phyloP scores from a whole-genome alignment of 1,284 basidiomycete species.

The Ceratobasidium sp. region DNA sequence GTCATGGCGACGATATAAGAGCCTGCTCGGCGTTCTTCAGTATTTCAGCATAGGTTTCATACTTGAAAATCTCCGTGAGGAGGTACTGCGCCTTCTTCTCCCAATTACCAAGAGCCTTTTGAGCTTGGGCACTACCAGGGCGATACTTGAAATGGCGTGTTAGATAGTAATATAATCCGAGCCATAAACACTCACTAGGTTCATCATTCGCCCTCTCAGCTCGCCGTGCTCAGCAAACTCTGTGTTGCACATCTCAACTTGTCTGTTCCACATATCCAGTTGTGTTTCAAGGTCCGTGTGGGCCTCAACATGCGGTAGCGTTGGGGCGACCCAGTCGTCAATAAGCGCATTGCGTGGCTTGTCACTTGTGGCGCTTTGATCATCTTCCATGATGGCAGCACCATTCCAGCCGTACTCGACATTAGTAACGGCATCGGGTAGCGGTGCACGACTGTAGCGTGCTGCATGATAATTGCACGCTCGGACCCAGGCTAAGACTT shows the following conservation, averaged over 20 bases:
- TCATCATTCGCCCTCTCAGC: conserved; percentile 35
- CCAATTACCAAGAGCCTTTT: conserved; percentile 26
- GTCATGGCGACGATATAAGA: background rate
- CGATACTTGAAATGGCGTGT: conserved; percentile 11
- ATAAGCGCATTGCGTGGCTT: conserved; percentile 3
- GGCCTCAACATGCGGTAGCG: conserved; percentile 1
- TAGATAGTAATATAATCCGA: background rate
- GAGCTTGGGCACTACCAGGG: conserved; percentile 22
- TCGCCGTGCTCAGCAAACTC: conserved; percentile 36
- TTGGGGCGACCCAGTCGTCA: conserved; percentile 34
- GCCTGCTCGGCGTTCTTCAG: conserved; percentile 6
- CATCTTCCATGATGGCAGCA: conserved; percentile 1
- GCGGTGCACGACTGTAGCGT: conserved; percentile 29
- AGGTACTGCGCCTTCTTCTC: conserved; percentile 28
- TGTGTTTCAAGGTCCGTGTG: conserved; percentile 16
- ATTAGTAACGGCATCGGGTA: conserved; percentile 33
- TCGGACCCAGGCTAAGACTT: conserved; percentile 32
- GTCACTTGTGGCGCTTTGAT: conserved; percentile 14
- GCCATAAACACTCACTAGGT: conserved; percentile 8
- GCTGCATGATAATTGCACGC: conserved; percentile 37
- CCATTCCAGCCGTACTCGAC: conserved; percentile 37
- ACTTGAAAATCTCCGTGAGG: conserved; percentile 23
- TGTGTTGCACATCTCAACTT: conserved; percentile 15
- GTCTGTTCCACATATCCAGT: conserved; percentile 19
- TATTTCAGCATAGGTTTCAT: conserved; percentile 26